These are phyloP conservation scores for Euphorbia corollata DNA, from an alignment of 441 rosid species.

Conservation along the genomic window DNA sequence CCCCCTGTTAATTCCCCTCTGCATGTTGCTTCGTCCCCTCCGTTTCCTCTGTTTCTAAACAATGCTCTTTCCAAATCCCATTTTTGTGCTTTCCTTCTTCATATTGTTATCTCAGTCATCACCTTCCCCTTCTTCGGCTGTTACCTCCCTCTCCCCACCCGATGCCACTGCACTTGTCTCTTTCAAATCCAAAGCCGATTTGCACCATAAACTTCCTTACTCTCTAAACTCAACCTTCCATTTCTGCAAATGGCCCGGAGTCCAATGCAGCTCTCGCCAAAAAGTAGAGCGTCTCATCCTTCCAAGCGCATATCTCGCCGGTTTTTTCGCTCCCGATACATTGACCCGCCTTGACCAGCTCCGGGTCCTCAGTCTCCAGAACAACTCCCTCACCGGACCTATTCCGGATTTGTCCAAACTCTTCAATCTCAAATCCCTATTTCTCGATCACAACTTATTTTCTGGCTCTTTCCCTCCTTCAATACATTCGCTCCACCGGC, in stretches of 20 bases:
- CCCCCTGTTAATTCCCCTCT: too few species aligned
- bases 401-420: conserved; percentile 67
- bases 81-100: conserved; percentile 19
- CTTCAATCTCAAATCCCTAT: conserved; percentile 58
- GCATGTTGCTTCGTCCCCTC: background rate
- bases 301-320: conserved; percentile 53
- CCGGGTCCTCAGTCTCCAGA: conserved; percentile 69
- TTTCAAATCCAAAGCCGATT: conserved; percentile 68
- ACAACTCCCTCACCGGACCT: conserved; percentile 69
- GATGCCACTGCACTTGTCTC: conserved; percentile 63
- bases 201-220: conserved; percentile 37
- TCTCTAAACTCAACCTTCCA: conserved; percentile 33
- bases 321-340: conserved; percentile 51
- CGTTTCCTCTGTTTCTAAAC: background rate
- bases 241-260: conserved; percentile 76
- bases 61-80: conserved; percentile 12
- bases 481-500: conserved; percentile 46
- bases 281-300: conserved; percentile 59
- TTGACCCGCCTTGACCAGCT: conserved; percentile 70
- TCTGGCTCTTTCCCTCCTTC: conserved; percentile 63
- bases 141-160: conserved; percentile 23
- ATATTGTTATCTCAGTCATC: background rate
- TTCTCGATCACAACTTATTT: conserved; percentile 60
- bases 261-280: conserved; percentile 40
- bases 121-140: conserved; percentile 8